Conservation (phyloP, 257 asterid species). For the Solanum sitiens region DNA sequence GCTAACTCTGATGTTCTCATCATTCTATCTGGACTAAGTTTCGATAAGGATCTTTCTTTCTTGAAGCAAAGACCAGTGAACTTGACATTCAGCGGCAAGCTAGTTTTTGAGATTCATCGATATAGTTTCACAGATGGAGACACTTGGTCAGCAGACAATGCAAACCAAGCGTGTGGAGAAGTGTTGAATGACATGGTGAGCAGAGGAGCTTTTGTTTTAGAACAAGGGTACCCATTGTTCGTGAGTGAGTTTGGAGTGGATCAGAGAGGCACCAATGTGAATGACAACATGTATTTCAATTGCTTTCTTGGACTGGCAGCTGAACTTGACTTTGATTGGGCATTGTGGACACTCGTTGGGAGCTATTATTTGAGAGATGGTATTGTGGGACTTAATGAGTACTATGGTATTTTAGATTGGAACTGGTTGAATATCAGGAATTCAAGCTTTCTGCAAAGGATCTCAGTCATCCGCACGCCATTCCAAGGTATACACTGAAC, state of each 20-base stretch:
- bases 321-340: constrained; percentile 79
- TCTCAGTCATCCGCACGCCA: constrained; percentile 59
- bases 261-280: constrained; percentile 67
- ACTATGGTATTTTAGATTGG: constrained; percentile 66
- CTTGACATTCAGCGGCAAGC: constrained; percentile 47
- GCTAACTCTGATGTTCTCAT: constrained; percentile 66
- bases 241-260: constrained; percentile 84
- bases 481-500: constrained; percentile 40
- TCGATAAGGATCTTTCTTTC: constrained; percentile 65
- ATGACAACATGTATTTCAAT: constrained; percentile 75
- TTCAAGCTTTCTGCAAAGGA: constrained; percentile 43
- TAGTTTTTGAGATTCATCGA: constrained; percentile 82
- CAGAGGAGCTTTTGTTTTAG: constrained; percentile 52
- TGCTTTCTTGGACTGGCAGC: constrained; percentile 96
- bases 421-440: constrained; percentile 68
- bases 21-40: constrained; percentile 66
- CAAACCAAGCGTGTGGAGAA: constrained; percentile 74
- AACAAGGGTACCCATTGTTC: constrained; percentile 84
- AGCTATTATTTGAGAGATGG: constrained; percentile 77
- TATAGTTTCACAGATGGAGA: constrained; percentile 65
- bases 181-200: constrained; percentile 28
- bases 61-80: constrained; percentile 28
- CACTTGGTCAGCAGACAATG: constrained; percentile 55
- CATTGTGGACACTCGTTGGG: constrained; percentile 80
- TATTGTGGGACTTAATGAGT: constrained; percentile 50